Evolutionary conservation across 768 basidiomycete genomes (phyloP).

Genomic region (Suillus tomentosus): DNA sequence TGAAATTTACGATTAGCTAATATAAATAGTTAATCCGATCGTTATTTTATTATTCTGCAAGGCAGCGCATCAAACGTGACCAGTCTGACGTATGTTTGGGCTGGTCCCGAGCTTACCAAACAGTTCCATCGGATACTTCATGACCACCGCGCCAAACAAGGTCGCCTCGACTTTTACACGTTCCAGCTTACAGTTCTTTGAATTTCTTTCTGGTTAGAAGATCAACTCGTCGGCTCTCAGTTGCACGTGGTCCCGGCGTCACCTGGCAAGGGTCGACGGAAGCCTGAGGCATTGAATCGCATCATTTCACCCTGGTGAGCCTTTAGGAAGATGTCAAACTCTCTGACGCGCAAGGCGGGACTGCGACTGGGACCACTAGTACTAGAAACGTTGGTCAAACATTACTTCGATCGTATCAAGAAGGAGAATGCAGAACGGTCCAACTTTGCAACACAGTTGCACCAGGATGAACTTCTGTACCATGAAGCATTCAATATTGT

Average conservation of each 20-base stretch:
- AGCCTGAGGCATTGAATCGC: not conserved
- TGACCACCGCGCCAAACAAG: not conserved
- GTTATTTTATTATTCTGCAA: no score
- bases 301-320: not conserved
- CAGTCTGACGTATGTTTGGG: no score
- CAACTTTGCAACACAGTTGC: conserved; percentile 48
- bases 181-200: not conserved
- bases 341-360: conserved; percentile 63
- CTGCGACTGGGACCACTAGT: conserved; percentile 71
- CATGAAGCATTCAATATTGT: conserved; percentile 77
- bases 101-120: no score
- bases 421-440: conserved; percentile 39
- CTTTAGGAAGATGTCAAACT: conserved; percentile 40
- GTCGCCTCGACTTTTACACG: not conserved
- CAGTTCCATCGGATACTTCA: no score
- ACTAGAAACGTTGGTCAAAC: conserved; percentile 79
- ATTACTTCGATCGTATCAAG: conserved; percentile 74
- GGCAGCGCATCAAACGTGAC: no score
- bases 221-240: not conserved
- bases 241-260: not conserved
- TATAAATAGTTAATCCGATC: no score
- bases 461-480: conserved; percentile 77
- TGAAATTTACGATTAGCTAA: no score
- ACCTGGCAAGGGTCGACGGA: not conserved
- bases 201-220: not conserved